phyloP scores from a whole-genome alignment of 73 alveolate genomes.

The Tetrahymena borealis region DNA sequence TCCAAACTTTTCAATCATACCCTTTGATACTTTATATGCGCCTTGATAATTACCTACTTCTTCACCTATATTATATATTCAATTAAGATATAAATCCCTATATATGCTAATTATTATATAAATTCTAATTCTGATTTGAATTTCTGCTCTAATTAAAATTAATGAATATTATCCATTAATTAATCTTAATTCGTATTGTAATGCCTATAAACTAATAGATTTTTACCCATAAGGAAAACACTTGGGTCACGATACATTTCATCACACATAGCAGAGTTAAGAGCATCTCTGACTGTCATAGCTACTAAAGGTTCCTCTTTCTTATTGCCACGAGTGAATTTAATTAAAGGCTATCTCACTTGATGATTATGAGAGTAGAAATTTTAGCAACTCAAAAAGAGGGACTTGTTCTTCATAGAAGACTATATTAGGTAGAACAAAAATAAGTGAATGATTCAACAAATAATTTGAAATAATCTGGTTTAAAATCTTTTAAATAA shows the following conservation, averaged over 20 bases:
- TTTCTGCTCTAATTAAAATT: no score
- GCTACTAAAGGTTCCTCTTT: background rate
- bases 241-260: conserved; percentile 80
- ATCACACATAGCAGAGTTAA: conserved; percentile 80
- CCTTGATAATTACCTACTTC: conserved; percentile 87
- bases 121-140: no score
- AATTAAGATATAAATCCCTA: background rate
- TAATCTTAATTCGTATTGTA: no score
- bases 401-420: background rate
- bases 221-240: conserved; percentile 60
- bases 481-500: no score
- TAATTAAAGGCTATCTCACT: background rate
- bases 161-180: no score
- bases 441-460: background rate
- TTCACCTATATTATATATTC: conserved; percentile 57
- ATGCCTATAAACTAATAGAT: no score
- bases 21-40: conserved; percentile 92
- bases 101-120: no score
- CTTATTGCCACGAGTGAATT: background rate
- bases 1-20: conserved; percentile 68
- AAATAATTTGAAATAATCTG: background rate
- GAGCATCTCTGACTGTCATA: conserved; percentile 83
- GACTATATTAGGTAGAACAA: background rate
- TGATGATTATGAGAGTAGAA: no score
- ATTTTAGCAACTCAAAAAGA: background rate